Conservation (phyloP, 208 protist genomes). For the Crithidia mellificae region DNA sequence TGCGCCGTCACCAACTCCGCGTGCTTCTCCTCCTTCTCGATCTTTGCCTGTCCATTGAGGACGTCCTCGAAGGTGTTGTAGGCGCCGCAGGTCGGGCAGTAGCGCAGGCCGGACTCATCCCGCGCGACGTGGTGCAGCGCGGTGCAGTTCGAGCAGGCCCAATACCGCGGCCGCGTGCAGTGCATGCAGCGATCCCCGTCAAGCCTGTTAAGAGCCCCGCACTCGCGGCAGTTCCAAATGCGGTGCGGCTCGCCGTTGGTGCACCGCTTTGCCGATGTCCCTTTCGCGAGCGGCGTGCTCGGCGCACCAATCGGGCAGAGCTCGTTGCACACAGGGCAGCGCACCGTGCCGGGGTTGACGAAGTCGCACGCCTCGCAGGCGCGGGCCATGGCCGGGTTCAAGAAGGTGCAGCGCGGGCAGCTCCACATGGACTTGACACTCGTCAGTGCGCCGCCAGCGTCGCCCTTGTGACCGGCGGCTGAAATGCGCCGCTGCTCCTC, state of each 20-base stretch:
- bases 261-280: constrained; percentile 33
- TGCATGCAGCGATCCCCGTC: constrained; percentile 59
- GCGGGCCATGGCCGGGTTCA: constrained; percentile 33
- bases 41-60: constrained; percentile 47
- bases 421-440: constrained; percentile 33
- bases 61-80: constrained; percentile 79
- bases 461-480: not conserved
- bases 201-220: constrained; percentile 51
- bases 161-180: constrained; percentile 51
- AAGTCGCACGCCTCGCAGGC: constrained; percentile 49
- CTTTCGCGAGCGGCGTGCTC: not conserved
- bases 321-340: constrained; percentile 39
- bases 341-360: constrained; percentile 34
- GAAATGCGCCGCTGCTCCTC: constrained; percentile 26
- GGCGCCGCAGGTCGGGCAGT: constrained; percentile 57
- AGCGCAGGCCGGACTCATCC: constrained; percentile 56
- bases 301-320: constrained; percentile 26
- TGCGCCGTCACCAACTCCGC: constrained; percentile 38
- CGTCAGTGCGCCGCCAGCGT: not conserved
- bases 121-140: constrained; percentile 44
- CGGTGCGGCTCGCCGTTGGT: constrained; percentile 50
- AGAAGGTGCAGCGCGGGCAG: constrained; percentile 61
- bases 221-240: constrained; percentile 65
- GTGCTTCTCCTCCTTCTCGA: constrained; percentile 40
- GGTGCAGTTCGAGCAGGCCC: constrained; percentile 72